Base-by-base conservation (phyloP, 2,329 filamentous ascomycete genomes). In the Coniochaeta sp. region DNA sequence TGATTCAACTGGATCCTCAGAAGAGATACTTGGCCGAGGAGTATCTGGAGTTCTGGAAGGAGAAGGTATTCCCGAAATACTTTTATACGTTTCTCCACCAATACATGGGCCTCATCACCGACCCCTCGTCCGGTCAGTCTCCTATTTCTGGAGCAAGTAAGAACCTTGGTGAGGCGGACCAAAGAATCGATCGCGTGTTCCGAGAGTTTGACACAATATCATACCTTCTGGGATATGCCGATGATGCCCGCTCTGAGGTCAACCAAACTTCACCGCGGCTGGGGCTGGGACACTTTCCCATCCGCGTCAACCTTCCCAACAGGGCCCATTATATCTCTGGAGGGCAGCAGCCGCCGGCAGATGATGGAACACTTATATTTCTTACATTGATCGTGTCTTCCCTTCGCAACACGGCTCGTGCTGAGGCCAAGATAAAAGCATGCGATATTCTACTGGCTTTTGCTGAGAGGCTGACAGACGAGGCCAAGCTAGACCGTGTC, bases 1-100 rank as follows among this genome's bases (percentile, higher is more conserved):
- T 99, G 95, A 96, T 99, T 63, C 90, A 96, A 71, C 79, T 97
- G 8, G 90, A 98, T 65, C 93, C 96, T 0, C 89, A 96, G 73
- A 91, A 91, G 67, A 85, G 95, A 65, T 96, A 96, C 72, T 92
- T 91, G 19, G 93, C 95, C 1, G 92, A 97, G 61, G 91, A 98
- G 69, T 98, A 97, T 66, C 79, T 99, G 11, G 89, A 92, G 24
- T 93, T 96, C 68, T 98, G 91, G 86, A 90, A 91, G 68, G 85
- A 85, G 55, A 97, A 93, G 70, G 91, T 93, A 3, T 99, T 99
- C 64, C 96, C 95, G 0, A 86, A 90, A 61, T 99, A 99, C 74
- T 99, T 99, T 69, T 98, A 97, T 79, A 96, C 86, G 70, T 98
- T 99, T 70, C 80, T 99, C 34, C 95, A 99, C 71, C 93, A 97